These are phyloP conservation scores for Diacronema lutheri DNA, from an alignment of 78 protist species.

Conservation along the genomic window DNA sequence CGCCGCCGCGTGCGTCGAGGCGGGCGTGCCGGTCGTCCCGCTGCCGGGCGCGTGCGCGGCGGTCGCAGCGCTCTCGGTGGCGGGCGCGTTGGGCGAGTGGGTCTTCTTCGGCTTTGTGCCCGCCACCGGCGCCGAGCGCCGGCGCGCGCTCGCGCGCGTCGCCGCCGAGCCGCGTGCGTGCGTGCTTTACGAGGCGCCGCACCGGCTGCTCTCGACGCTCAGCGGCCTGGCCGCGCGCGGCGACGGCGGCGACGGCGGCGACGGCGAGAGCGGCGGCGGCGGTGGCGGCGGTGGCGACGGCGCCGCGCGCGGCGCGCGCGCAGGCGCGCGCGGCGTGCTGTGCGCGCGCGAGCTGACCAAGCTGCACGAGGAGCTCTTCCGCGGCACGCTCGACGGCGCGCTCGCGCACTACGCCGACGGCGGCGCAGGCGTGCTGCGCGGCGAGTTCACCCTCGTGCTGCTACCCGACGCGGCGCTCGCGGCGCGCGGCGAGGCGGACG, in stretches of 20 bases:
- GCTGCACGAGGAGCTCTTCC: background rate
- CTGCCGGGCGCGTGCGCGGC: conserved; percentile 28
- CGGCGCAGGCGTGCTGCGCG: background rate
- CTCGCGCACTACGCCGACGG: background rate
- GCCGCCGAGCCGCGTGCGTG: background rate
- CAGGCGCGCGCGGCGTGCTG: background rate
- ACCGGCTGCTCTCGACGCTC: background rate
- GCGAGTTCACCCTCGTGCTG: conserved; percentile 7
- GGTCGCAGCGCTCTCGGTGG: background rate
- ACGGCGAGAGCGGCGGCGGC: background rate
- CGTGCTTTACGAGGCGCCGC: conserved; percentile 26
- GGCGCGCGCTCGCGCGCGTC: background rate
- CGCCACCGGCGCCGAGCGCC: background rate
- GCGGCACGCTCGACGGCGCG: background rate
- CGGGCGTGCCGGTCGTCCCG: background rate
- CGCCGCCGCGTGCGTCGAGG: background rate
- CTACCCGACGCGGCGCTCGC: no score
- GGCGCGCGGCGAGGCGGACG: no score
- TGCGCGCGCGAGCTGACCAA: conserved; percentile 10
- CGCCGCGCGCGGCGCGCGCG: background rate
- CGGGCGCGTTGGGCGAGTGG: background rate
- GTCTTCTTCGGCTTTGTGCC: conserved; percentile 1
- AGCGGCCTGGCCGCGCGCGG: background rate
- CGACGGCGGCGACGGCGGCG: background rate
- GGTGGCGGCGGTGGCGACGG: background rate